Conservation (phyloP, 305 asterid genomes). For the Stenogyne calaminthoides region DNA sequence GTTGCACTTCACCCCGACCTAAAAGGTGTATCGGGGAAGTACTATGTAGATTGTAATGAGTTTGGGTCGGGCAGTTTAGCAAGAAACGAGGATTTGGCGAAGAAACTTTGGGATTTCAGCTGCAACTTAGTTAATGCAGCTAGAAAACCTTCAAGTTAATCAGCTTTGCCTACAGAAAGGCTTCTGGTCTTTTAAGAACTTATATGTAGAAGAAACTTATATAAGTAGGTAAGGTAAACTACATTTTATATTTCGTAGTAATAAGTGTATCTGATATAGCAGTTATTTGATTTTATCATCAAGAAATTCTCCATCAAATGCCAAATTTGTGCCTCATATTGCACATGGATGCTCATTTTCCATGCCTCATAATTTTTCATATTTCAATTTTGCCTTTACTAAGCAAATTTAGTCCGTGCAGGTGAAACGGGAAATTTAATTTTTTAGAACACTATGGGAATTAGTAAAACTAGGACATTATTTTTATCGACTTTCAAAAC, state of each 20-base stretch:
- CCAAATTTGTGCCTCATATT: not conserved
- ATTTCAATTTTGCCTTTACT: no score
- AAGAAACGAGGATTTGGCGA: conserved; percentile 49
- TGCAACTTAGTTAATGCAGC: conserved; percentile 54
- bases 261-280: not conserved
- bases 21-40: conserved; percentile 73
- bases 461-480: no score
- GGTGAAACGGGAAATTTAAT: no score
- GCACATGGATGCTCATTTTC: not conserved
- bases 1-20: conserved; percentile 71
- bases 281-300: not conserved
- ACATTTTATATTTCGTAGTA: not conserved
- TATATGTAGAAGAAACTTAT: not conserved
- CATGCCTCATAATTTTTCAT: not conserved
- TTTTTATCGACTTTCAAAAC: no score
- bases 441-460: no score
- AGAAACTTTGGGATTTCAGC: conserved; percentile 86
- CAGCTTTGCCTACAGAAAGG: not conserved
- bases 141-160: conserved; percentile 27
- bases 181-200: not conserved
- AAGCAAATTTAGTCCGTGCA: no score
- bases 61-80: conserved; percentile 47
- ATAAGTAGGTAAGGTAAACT: not conserved
- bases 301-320: not conserved
- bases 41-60: conserved; percentile 77